Percentiles rank a stretch among this genome's conserved stretches.
These are phyloP conservation scores for Apiospora kogelbergensis DNA, from an alignment of 2,329 filamentous ascomycete species.

Conservation along the genomic window DNA sequence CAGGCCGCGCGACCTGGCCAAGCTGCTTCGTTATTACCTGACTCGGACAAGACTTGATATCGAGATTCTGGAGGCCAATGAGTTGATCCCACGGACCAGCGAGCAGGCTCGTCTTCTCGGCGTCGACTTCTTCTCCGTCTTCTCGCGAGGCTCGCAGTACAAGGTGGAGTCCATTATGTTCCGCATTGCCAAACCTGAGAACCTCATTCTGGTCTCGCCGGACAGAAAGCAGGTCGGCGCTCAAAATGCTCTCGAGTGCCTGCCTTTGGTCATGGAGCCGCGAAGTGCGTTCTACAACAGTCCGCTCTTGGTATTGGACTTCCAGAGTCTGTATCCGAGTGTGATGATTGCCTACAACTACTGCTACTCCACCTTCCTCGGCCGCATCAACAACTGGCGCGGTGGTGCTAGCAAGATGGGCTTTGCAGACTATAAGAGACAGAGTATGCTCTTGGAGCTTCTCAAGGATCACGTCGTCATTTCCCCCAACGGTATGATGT, in stretches of 20 bases:
- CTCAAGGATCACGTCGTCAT: slow-evolving; percentile 87
- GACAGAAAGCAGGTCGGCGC: slow-evolving; percentile 88
- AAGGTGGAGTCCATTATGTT: slow-evolving; percentile 99
- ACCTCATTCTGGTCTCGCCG: slow-evolving; percentile 86
- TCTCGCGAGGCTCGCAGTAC: slow-evolving; percentile 92
- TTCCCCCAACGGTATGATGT: slow-evolving; percentile 96
- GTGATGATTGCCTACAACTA: slow-evolving; percentile 99
- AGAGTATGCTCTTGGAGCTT: slow-evolving; percentile 72
- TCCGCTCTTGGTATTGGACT: slow-evolving; percentile 88
- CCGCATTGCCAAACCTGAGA: slow-evolving; percentile 94
- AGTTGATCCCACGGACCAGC: slow-evolving; percentile 83
- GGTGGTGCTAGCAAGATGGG: slow-evolving; percentile 86
- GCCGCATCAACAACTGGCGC: slow-evolving; percentile 83
- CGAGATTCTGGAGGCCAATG: slow-evolving; percentile 89
- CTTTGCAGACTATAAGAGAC: slow-evolving; percentile 81
- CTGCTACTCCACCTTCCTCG: slow-evolving; percentile 95
- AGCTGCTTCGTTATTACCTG: slow-evolving; percentile 76
- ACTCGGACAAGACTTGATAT: slow-evolving; percentile 77
- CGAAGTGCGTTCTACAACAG: slow-evolving; percentile 92
- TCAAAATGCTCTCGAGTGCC: slow-evolving; percentile 91
- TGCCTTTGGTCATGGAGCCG: slow-evolving; percentile 96
- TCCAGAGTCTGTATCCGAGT: slow-evolving; percentile 93
- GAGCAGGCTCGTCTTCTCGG: slow-evolving; percentile 92
- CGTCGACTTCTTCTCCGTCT: slow-evolving; percentile 95
- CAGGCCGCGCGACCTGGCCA: slow-evolving; percentile 67